Evolutionary conservation across 352 stramenopile species (phyloP).

Genomic region (Phytophthora macrochlamydospora): DNA sequence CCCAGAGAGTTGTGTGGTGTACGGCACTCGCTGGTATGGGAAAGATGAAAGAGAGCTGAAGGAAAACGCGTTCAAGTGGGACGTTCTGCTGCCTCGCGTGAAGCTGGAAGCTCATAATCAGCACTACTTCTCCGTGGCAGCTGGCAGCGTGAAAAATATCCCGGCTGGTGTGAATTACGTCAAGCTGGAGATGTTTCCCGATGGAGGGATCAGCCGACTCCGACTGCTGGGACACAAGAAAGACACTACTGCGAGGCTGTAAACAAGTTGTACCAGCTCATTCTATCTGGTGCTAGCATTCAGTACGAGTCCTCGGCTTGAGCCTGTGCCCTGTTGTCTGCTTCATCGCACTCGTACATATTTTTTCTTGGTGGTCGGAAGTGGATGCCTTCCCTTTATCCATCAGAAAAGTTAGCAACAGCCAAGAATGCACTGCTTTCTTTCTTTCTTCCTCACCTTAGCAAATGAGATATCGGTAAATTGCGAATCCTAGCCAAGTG

Average conservation of each 20-base stretch:
- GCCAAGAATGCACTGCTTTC: not conserved
- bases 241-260: constrained; percentile 40
- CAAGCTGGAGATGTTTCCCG: constrained; percentile 93
- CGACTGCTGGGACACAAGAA: constrained; percentile 83
- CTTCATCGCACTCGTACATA: constrained; percentile 17
- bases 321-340: not conserved
- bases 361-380: constrained; percentile 41
- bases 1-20: constrained; percentile 89
- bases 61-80: constrained; percentile 69
- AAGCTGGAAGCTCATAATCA: constrained; percentile 89
- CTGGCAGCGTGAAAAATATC: constrained; percentile 62
- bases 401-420: constrained; percentile 4
- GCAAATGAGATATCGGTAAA: constrained; percentile 46
- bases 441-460: constrained; percentile 34
- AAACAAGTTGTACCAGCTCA: not conserved
- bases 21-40: constrained; percentile 65
- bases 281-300: not conserved
- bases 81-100: constrained; percentile 82
- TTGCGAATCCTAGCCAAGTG: constrained; percentile 44
- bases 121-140: constrained; percentile 79
- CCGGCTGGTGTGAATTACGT: constrained; percentile 88
- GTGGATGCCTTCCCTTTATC: constrained; percentile 37
- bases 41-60: constrained; percentile 34
- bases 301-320: constrained; percentile 42
- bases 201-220: constrained; percentile 93